Base-by-base conservation (phyloP, 768 basidiomycete genomes). In the Lanmaoa rubissima region DNA sequence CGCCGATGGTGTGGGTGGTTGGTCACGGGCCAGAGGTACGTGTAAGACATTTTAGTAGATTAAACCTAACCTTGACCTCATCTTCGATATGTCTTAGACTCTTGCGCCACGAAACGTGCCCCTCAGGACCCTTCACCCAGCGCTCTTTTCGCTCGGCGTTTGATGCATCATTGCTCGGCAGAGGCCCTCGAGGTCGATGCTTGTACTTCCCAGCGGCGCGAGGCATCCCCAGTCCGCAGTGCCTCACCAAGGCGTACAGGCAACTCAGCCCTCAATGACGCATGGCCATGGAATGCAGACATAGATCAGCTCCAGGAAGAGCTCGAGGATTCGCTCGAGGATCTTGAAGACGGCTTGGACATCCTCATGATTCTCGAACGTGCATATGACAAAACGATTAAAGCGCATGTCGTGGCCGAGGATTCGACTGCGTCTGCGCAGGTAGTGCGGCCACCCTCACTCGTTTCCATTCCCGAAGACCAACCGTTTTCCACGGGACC, bases 1-100 rank as follows among this genome's bases (percentile, higher is more conserved):
- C 10, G 92, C 94, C 4, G 95, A 98, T 68, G 95, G 95, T 32
- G 95, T 98, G 1, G 95, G 95, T 0, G 94, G 94, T 0, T 97
- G 94, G 94, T 80, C 86, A 9, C 72, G 76, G 55, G 66, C 70
- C 38, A 78, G 64, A 55, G 71, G 69, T 65, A 54, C 69, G 77
- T 78, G 63, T 19, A 73, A 64, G 12, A 54, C 58, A 31, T 28
- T 35, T 50, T 11, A 5, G 10, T 38, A 4, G 13, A 55, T 58
- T 43, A 55, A 64, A 57, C 48, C 41, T 48, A 51, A 59, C 41
- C 49, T 61, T 41, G 45, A 66, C 26, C 32, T 24, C 7, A 31
- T 34, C 38, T 14, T 32, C 13, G 31, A 46, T 36, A 16, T 11
- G 21, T 24, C 21, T 26, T 41, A 69, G 67, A 73, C 31, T 26